Percentiles rank a stretch among this genome's conserved stretches.
Conservation (phyloP, 306 rosid genomes). For the Delonix regia region DNA sequence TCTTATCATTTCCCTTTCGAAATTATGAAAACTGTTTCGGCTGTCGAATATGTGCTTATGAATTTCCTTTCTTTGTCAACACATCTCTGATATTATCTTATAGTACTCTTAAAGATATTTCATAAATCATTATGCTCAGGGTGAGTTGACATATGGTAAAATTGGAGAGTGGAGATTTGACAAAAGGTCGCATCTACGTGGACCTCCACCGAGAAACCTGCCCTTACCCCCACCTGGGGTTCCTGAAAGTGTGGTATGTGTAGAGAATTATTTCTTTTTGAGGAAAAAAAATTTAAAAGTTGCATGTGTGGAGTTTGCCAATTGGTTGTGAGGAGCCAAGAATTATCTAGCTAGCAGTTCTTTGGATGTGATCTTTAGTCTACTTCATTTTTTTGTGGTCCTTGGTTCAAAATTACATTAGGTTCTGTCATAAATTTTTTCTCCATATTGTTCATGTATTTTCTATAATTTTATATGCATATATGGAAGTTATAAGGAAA, state of each 20-base stretch:
- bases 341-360: constrained; percentile 11
- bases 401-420: not conserved
- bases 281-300: not conserved
- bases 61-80: constrained; percentile 3
- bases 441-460: not conserved
- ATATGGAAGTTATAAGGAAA: constrained; percentile 12
- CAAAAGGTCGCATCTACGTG: constrained; percentile 84
- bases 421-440: not conserved
- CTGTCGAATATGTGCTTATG: not conserved
- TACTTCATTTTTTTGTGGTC: not conserved
- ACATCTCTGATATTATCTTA: constrained; percentile 7
- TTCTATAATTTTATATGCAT: not conserved
- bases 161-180: constrained; percentile 99
- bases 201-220: constrained; percentile 86
- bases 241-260: constrained; percentile 97
- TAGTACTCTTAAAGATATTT: constrained; percentile 29
- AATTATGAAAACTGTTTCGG: constrained; percentile 1
- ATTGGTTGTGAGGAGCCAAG: constrained; percentile 18
- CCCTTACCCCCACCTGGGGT: constrained; percentile 94
- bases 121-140: constrained; percentile 52
- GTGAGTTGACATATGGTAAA: constrained; percentile 85
- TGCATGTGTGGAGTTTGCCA: constrained; percentile 34
- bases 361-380: not conserved
- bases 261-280: not conserved
- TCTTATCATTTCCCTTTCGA: constrained; percentile 23